phyloP scores from a whole-genome alignment of 345 rosid species.

The Cochlearia excelsa region DNA sequence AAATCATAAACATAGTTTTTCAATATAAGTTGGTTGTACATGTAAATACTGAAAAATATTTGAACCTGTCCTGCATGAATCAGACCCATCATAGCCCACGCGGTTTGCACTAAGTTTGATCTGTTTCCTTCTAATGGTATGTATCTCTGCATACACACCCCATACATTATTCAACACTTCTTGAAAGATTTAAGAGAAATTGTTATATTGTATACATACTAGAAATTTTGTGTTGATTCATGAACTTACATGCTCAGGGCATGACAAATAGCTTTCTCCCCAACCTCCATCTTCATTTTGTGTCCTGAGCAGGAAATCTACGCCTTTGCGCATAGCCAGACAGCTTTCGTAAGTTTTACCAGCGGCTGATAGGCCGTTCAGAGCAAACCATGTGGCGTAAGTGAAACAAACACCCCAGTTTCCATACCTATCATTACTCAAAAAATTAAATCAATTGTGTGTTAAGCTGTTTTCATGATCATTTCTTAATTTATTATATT shows the following conservation, averaged over 20 bases:
- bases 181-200: not conserved
- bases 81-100: constrained; percentile 61
- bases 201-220: not conserved
- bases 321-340: constrained; percentile 39
- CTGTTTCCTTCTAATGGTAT: constrained; percentile 42
- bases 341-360: constrained; percentile 43
- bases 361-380: constrained; percentile 40
- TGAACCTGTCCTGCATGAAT: constrained; percentile 49
- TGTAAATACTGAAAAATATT: not conserved
- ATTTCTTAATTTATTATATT: not conserved
- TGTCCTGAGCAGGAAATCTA: constrained; percentile 38
- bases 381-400: constrained; percentile 53
- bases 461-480: not conserved
- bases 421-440: constrained; percentile 39
- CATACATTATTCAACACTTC: not conserved
- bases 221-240: not conserved
- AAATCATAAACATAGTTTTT: not conserved
- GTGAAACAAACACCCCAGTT: constrained; percentile 48
- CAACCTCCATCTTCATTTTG: constrained; percentile 60
- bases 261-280: constrained; percentile 61
- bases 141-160: constrained; percentile 38
- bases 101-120: constrained; percentile 58
- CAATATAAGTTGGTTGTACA: not conserved
- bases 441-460: not conserved
- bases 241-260: constrained; percentile 43